Evolutionary conservation across 2,329 filamentous ascomycete genomes (phyloP), one percentile per base, ranked within the genome.

Genomic region (Passalora sequoiae): DNA sequence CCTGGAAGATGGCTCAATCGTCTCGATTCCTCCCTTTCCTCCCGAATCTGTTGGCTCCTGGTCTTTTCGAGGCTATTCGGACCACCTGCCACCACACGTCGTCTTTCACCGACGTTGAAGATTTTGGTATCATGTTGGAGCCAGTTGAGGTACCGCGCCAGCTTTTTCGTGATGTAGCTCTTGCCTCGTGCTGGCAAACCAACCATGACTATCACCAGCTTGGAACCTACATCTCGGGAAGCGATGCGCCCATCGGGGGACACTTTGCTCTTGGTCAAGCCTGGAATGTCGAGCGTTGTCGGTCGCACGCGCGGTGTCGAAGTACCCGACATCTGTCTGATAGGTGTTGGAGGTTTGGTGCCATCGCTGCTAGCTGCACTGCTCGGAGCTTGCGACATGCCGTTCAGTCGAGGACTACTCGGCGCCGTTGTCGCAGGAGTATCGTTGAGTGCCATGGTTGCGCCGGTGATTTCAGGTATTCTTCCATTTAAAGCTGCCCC

Each of bases 91-190:
- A 83, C 87, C 38, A 89, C 79, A 57, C 92, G 83, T 58, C 92
- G 78, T 60, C 89, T 78, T 66, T 95, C 91, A 48, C 92, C 92
- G 27, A 98, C 92, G 60, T 98, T 98, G 78, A 98, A 98, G 57
- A 98, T 96, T 55, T 77, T 79, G 9, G 89, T 92, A 60, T 95
- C 87, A 67, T 98, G 91, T 62, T 98, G 92, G 60, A 96, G 81
- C 92, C 92, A 98, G 38, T 94, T 91, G 38, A 98, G 72, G 63
- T 97, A 98, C 49, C 92, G 80, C 46, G 92, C 86, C 51, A 98
- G 78, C 71, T 98, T 98, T 74, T 97, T 97, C 49, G 92, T 97
- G 60, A 98, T 94, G 69, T 98, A 98, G 43, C 89, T 96, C 71
- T 98, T 98, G 63, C 92, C 92, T 59, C 92, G 77, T 7, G 92